A percentile compares a stretch with the other conserved stretches of the same genome.
phyloP scores from a whole-genome alignment of 306 rosid species.

The Fragaria iinumae region DNA sequence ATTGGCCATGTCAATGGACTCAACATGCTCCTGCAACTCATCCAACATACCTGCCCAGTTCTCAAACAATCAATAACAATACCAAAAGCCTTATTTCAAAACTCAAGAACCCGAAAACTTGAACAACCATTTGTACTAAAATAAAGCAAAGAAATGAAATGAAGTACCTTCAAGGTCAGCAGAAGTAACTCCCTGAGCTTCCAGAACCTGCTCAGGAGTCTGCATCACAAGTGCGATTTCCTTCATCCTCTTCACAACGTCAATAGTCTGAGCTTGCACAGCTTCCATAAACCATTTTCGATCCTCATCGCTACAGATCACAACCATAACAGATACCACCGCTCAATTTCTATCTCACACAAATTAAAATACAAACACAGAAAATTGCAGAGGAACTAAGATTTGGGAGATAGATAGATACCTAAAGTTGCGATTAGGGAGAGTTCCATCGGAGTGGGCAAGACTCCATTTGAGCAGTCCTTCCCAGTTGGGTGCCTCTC shows the following conservation, averaged over 20 bases:
- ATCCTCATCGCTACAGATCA: constrained; percentile 75
- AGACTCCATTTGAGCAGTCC: constrained; percentile 90
- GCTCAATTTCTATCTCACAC: neutral
- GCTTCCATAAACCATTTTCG: constrained; percentile 91
- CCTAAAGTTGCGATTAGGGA: constrained; percentile 63
- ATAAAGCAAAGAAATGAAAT: neutral
- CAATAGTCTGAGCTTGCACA: constrained; percentile 75
- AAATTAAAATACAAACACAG: neutral
- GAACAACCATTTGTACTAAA: neutral
- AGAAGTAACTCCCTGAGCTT: constrained; percentile 74
- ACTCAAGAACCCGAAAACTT: neutral
- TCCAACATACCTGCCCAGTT: constrained; percentile 69
- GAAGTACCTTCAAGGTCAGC: constrained; percentile 70
- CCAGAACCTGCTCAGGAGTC: constrained; percentile 83
- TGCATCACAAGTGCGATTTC: constrained; percentile 88
- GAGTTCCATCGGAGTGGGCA: constrained; percentile 74
- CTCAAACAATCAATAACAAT: neutral
- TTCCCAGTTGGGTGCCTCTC: constrained; percentile 82
- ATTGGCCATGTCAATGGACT: constrained; percentile 94
- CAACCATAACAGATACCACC: neutral
- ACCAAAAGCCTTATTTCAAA: neutral
- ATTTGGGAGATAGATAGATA: neutral
- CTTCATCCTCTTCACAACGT: constrained; percentile 86
- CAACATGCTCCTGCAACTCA: constrained; percentile 94
- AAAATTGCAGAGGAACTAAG: neutral